These are phyloP conservation scores for Epichloe bromicola DNA, from an alignment of 2,329 filamentous ascomycete genomes.

Conservation along the genomic window DNA sequence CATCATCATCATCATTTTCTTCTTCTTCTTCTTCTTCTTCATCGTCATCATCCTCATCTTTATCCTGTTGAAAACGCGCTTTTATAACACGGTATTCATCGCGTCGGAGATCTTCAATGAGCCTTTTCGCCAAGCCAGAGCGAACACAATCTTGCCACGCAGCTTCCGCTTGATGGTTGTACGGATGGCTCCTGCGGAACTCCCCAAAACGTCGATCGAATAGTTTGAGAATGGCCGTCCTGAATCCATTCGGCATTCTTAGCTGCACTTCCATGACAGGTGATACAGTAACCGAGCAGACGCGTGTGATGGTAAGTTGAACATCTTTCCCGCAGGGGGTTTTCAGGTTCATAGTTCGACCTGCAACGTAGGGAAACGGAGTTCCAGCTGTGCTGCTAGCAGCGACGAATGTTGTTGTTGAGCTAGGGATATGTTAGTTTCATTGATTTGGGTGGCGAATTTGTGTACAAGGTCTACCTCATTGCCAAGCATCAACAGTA, in stretches of 20 bases:
- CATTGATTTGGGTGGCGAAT: not conserved
- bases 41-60: conserved; percentile 3
- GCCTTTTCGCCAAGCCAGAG: conserved; percentile 4
- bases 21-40: not conserved
- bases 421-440: not conserved
- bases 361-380: conserved; percentile 4
- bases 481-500: not conserved
- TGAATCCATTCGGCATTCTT: not conserved
- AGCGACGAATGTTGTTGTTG: not conserved
- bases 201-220: conserved; percentile 7
- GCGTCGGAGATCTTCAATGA: conserved; percentile 2
- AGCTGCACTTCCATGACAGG: conserved; percentile 6
- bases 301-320: conserved; percentile 4
- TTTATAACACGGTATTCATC: not conserved
- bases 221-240: conserved; percentile 6
- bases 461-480: not conserved
- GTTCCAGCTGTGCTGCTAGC: conserved; percentile 3
- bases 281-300: conserved; percentile 3
- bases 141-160: conserved; percentile 6
- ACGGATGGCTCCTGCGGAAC: conserved; percentile 1
- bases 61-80: conserved; percentile 1
- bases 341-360: conserved; percentile 4
- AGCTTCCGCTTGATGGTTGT: conserved; percentile 4
- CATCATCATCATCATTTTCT: too few species aligned
- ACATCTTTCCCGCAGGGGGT: not conserved